Evolutionary conservation across 2,329 filamentous ascomycete genomes (phyloP), one percentile per base, ranked within the genome.

Genomic region (Claviceps africana): DNA sequence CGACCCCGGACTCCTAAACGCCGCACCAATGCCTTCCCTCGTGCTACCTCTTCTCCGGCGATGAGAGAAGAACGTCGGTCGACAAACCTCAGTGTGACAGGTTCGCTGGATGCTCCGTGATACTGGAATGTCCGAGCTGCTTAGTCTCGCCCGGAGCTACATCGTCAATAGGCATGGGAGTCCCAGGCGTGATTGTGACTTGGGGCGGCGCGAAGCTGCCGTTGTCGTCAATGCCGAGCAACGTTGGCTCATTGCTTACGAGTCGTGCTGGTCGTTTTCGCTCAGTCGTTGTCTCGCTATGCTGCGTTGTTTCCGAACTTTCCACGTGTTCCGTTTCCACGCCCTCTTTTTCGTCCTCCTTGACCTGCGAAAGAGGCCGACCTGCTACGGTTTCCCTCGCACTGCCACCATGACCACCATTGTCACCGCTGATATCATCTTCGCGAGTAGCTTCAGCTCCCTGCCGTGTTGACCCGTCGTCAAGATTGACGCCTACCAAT

Each of bases 401-500:
- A 19, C 58, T 53, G 6, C 54, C 51, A 6, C 56, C 54, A 11
- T n/a, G n/a, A n/a, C n/a, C n/a, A n/a, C n/a, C n/a, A n/a, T n/a
- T n/a, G n/a, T n/a, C n/a, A n/a, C n/a, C n/a, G n/a, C 59, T 56
- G 15, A 64, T 60, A 2, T 58, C 64, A 0, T 59, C 57, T 40
- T 44, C 50, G 40, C 67, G 51, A 11, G 28, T 51, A 11, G 28
- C 28, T 49, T 61, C 60, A 53, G 65, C 57, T 51, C 56, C 45
- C 52, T 62, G 62, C 1, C 62, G 62, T 1, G 67, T 65, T 0
- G 72, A 55, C 8, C 58, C 72, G 40, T 74, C 65, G 44, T 80
- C 77, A 35, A 81, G 69, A 47, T 78, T 73, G 8, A 80, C 81
- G 0, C 83, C 86, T 31, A 96, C 86, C 65, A 94, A 87, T 56